Evolutionary conservation across 192 early-diverging fungal species (phyloP).

Genomic region (Gryganskiella cystojenkinii): DNA sequence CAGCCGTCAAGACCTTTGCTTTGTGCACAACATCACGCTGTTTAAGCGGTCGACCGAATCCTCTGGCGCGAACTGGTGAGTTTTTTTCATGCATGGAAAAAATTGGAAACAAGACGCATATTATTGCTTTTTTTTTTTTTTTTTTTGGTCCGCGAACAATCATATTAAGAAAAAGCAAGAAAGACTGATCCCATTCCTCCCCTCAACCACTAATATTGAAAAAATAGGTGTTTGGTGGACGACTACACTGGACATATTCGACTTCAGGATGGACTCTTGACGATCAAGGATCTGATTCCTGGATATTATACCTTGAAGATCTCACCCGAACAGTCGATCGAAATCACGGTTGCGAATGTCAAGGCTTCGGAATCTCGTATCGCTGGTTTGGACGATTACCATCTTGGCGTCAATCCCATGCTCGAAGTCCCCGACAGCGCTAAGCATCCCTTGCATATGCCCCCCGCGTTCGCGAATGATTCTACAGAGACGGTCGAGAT

Average conservation of each 20-base stretch:
- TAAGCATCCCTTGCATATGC: slow-evolving; percentile 23
- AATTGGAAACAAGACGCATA: too few relatives aligned
- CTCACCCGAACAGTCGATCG: background rate
- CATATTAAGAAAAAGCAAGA: background rate
- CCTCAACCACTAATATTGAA: too few relatives aligned
- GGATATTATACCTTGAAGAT: slow-evolving; percentile 36
- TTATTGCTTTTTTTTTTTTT: too few relatives aligned
- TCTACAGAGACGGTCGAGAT: slow-evolving; percentile 8
- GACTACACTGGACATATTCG: slow-evolving; percentile 15
- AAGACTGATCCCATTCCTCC: background rate
- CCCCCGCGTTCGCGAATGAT: background rate
- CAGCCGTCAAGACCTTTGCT: background rate
- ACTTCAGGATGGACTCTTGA: slow-evolving; percentile 15
- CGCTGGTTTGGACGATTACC: slow-evolving; percentile 13
- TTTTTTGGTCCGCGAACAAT: background rate
- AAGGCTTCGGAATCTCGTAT: background rate
- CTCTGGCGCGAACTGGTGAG: background rate
- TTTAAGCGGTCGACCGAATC: slow-evolving; percentile 1
- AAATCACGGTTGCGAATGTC: slow-evolving; percentile 8
- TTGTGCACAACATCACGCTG: slow-evolving; percentile 22
- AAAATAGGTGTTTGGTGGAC: slow-evolving; percentile 13
- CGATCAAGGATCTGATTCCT: slow-evolving; percentile 6
- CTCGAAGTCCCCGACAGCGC: slow-evolving; percentile 17
- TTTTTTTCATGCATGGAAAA: background rate
- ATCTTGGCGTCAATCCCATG: slow-evolving; percentile 23